Evolutionary conservation across 148 eudicot genomes (phyloP), one percentile per base, ranked within the genome.

Genomic region (Rhododendron ovatum): DNA sequence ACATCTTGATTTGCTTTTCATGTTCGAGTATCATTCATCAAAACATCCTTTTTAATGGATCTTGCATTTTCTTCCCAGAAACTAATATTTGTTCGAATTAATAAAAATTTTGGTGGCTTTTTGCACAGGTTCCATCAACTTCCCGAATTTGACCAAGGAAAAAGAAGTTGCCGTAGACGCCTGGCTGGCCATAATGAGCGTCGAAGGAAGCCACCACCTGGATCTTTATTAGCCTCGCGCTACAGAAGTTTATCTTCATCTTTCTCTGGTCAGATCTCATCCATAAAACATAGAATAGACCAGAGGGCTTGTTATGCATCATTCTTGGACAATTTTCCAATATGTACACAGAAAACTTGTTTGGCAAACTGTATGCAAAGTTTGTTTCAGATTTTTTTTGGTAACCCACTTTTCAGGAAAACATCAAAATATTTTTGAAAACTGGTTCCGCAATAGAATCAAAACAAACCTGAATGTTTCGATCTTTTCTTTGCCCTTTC

Each of bases 151-250:
- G 99, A 96, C 89, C 90, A 91, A 86, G 99, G 93, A 80, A 96
- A 96, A 86, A 87, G 99, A 86, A 96, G 99, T 78, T 96, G 99
- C 80, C 95, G 99, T 84, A 92, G 96, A 84, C 94, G 99, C 73
- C 94, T 96, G 74, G 99, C 99, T 78, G 96, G 96, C 71, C 99
- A 96, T 85, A 96, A 96, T 76, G 99, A 95, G 92, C 99, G 99
- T 57, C 83, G 99, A 39, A 95, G 99, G 93, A 96, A 96, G 90
- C 98, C 98, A 9, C 93, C 93, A 81, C 91, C 94, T 35, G 98
- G 97, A 41, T 41, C 45, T 41, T 41, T 41, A 5, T 41, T 41
- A 84, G 90, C 99, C 7, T 82, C 98, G 14, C 95, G 92, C 73
- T 87, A 89, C 76, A 96, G 99, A 59, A 93, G 88, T 43, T 86